Evolutionary conservation across 345 rosid genomes (phyloP), one percentile per base, ranked within the genome.

Genomic region (Murraya paniculata): DNA sequence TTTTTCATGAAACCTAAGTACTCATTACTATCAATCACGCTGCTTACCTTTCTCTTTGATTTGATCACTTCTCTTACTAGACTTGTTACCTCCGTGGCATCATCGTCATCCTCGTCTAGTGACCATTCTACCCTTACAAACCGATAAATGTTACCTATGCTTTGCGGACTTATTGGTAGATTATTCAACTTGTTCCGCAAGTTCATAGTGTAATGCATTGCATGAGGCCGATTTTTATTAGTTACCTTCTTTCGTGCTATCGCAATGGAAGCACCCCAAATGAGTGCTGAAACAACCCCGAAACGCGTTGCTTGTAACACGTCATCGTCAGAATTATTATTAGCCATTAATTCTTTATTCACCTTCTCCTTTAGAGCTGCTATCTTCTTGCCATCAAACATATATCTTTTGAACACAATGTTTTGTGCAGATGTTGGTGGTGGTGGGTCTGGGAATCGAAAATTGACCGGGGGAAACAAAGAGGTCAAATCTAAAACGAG

Each of bases 381-480:
- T 35, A 5, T 35, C 38, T 35, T 35, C 38, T 35, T 35, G 38
- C 38, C 7, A 35, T 35, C 38, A 6, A 35, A 35, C 38, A 35
- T 2, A 2, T 2, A 35, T 35, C 35, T 33, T 33, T 33, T 33
- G 35, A 33, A 55, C 18, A 56, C 72, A 57, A 71, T 30, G 30
- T 67, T 73, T 21, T 14, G 2, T 25, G 38, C 5, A 35, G 28
- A 27, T 6, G 9, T 1, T 31, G 1, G 33, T 31, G 33, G 33
- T 3, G 33, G 19, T 28, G 68, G 19, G n/a, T 58, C 48, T 25
- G 33, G 41, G 38, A 35, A 5, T 69, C 36, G 71, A 39, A 33
- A 33, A 33, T 33, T 4, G 2, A 35, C 62, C 1, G 73, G 86
- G 5, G 77, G 86, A 56, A 84, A 84, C 6, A 13, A 38, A 1